Evolutionary conservation across 202 grass and related monocot genomes (phyloP).

Genomic region (Digitaria exilis): DNA sequence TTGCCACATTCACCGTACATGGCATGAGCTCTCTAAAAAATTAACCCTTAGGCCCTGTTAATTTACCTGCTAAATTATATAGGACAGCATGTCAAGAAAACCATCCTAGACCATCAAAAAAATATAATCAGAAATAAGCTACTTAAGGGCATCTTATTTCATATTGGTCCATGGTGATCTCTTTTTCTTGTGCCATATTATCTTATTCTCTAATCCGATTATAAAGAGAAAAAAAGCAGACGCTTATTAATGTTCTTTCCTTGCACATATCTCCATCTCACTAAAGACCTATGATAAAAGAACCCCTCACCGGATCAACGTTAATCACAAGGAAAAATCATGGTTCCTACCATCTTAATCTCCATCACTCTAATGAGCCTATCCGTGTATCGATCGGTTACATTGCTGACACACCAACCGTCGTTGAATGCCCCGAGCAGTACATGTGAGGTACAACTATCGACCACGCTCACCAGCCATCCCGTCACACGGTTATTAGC

Average conservation of each 20-base stretch:
- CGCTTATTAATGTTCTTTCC: not conserved
- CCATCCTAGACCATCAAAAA: no score
- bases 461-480: not conserved
- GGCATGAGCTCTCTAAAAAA: no score
- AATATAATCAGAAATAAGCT: no score
- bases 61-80: no score
- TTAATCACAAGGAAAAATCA: not conserved
- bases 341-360: not conserved
- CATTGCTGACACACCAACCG: not conserved
- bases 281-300: not conserved
- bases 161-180: no score
- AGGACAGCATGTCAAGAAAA: no score
- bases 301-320: not conserved
- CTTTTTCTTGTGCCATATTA: no score
- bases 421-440: conserved; percentile 13
- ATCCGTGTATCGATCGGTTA: not conserved
- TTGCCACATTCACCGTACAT: no score
- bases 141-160: no score
- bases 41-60: no score
- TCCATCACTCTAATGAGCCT: not conserved
- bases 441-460: not conserved
- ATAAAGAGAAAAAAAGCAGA: no score
- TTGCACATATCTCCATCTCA: not conserved
- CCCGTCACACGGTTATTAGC: not conserved
- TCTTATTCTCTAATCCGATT: no score